phyloP scores from a whole-genome alignment of 441 rosid species.

The Dalechampia spathulata region DNA sequence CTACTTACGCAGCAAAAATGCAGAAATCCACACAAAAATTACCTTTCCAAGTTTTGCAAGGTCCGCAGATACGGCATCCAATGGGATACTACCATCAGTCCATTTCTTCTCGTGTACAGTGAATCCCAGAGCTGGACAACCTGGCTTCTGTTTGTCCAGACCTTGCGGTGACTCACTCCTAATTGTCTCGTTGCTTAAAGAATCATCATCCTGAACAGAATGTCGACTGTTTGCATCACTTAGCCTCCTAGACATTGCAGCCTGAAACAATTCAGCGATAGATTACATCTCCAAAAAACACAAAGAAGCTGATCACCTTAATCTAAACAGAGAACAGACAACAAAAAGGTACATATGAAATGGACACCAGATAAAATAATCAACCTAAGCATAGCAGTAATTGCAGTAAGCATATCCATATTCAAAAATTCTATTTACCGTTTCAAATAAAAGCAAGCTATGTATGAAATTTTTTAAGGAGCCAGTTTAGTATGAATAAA shows the following conservation, averaged over 20 bases:
- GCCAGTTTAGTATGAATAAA: too few species aligned
- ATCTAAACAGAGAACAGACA: not conserved
- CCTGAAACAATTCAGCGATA: constrained; percentile 29
- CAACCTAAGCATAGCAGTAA: too few species aligned
- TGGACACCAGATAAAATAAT: too few species aligned
- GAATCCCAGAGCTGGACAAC: constrained; percentile 37
- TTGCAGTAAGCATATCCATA: too few species aligned
- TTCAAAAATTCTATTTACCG: too few species aligned
- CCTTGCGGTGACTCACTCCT: constrained; percentile 42
- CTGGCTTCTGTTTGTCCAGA: constrained; percentile 26
- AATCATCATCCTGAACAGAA: constrained; percentile 25
- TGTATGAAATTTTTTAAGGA: too few species aligned
- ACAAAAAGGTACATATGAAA: too few species aligned
- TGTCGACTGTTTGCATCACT: constrained; percentile 62
- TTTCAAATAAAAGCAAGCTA: too few species aligned
- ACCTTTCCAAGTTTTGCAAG: constrained; percentile 74
- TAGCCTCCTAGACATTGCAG: constrained; percentile 76
- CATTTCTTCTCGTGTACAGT: constrained; percentile 78
- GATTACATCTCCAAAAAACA: not conserved
- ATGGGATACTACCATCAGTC: constrained; percentile 76
- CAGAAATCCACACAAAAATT: not conserved
- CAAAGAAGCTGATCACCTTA: too few species aligned
- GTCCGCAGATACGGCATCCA: constrained; percentile 44
- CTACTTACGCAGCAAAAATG: not conserved
- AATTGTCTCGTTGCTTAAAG: constrained; percentile 34